Evolutionary conservation across 2,329 filamentous ascomycete species (phyloP), one percentile per base, ranked within the genome.

Genomic region (Immersiporthe knoxdaviesiana): DNA sequence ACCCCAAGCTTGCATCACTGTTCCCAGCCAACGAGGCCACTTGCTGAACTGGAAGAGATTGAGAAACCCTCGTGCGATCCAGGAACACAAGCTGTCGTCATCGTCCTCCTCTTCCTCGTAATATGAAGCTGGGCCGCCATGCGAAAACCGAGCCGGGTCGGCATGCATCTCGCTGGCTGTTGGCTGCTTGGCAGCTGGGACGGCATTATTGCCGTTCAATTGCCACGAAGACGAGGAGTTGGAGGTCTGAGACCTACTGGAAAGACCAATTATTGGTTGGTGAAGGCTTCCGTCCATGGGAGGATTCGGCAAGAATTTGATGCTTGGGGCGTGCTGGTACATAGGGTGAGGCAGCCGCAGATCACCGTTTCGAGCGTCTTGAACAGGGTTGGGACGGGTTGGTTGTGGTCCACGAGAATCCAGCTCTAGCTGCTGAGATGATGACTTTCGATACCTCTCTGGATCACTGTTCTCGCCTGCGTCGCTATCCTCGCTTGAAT

Each of bases 1-100:
- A 4, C 60, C 69, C 59, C 63, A 71, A 5, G 65, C 3, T 56
- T 67, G 67, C 21, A 71, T n/a, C 3, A 35, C 12, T 12, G n/a
- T 63, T 10, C 35, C 14, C 16, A 71, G 52, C 63, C 54, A 64
- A 27, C 10, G 32, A 47, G 67, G 66, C 63, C 66, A 66, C 21
- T 39, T 61, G 5, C 47, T 37, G 24, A 68, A 16, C 21, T 27
- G 30, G 18, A 65, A 39, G 21, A 35, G 1, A 30, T 44, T 14
- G 24, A 62, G 37, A 18, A 62, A 62, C 12, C n/a, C 21, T 11
- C 24, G n/a, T 7, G 16, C 11, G 11, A n/a, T 21, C 37, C 27
- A 21, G 14, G 24, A 47, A 12, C 65, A 44, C 52, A 61, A 44
- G 14, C 44, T 64, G 32, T 63, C 2, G 6, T 52, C 61, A 41